A percentile compares a stretch with the other conserved stretches of the same genome.
Conservation (phyloP, 306 rosid species). For the Corylus avellana region DNA sequence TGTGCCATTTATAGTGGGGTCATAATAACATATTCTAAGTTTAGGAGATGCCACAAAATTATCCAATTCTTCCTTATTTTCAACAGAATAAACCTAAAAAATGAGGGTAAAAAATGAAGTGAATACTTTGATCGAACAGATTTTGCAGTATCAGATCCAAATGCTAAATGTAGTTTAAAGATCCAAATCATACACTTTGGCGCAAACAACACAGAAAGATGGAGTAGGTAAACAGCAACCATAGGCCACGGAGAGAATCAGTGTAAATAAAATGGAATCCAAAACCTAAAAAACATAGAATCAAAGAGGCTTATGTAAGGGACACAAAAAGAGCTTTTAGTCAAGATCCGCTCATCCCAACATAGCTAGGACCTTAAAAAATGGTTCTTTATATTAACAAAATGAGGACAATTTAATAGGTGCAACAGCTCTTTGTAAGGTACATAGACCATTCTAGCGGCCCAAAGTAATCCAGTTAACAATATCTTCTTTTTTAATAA, state of each 20-base stretch:
- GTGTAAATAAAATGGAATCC: not conserved
- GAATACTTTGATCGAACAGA: not conserved
- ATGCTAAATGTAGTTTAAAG: slow-evolving; percentile 2
- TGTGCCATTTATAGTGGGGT: slow-evolving; percentile 37
- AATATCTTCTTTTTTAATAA: not conserved
- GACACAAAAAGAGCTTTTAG: not conserved
- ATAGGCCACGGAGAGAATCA: not conserved
- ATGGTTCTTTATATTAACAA: not conserved
- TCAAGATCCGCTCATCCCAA: not conserved
- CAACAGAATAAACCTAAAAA: slow-evolving; percentile 74
- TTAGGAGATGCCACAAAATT: slow-evolving; percentile 61
- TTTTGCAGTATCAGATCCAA: not conserved
- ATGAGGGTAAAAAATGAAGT: slow-evolving; percentile 18
- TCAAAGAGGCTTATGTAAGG: not conserved
- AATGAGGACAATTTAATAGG: not conserved
- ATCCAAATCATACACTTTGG: not conserved
- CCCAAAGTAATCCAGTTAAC: slow-evolving; percentile 4
- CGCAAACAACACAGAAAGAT: not conserved
- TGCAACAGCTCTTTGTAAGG: not conserved
- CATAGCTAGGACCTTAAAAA: not conserved
- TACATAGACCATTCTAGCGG: not conserved
- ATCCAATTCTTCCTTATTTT: slow-evolving; percentile 53
- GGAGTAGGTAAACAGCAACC: not conserved
- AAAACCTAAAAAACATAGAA: not conserved
- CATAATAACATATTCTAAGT: slow-evolving; percentile 48